A percentile compares a stretch with the other conserved stretches of the same genome.
Evolutionary conservation across 169 alveolate species (phyloP).

Genomic region (Eimeria acervulina): DNA sequence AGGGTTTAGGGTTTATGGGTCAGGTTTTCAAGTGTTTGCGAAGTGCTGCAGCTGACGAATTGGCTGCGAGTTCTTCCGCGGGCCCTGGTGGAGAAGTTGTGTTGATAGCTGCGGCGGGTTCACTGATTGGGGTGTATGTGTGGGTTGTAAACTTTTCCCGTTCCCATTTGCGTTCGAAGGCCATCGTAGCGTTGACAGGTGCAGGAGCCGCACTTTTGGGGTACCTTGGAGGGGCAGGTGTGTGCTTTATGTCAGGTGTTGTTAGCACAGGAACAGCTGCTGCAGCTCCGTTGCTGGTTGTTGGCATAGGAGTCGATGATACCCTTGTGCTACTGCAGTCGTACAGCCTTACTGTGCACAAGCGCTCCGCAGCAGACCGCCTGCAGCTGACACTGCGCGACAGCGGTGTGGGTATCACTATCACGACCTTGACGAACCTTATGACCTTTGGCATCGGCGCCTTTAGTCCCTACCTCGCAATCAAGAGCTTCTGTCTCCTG

Average conservation of each 20-base stretch:
- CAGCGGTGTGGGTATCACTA: slow-evolving; percentile 90
- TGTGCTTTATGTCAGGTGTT: slow-evolving; percentile 89
- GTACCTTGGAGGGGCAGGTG: slow-evolving; percentile 90
- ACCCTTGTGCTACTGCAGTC: slow-evolving; percentile 90
- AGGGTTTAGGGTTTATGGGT: background rate
- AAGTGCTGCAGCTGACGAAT: slow-evolving; percentile 63
- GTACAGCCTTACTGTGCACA: slow-evolving; percentile 88
- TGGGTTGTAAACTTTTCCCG: slow-evolving; percentile 76
- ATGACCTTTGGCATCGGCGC: slow-evolving; percentile 91
- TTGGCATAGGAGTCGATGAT: slow-evolving; percentile 92
- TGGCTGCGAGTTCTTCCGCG: slow-evolving; percentile 77
- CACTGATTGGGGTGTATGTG: slow-evolving; percentile 68
- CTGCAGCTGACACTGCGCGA: slow-evolving; percentile 89
- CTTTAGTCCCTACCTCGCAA: slow-evolving; percentile 90
- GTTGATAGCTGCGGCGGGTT: slow-evolving; percentile 64
- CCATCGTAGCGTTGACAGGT: slow-evolving; percentile 85
- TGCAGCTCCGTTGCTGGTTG: slow-evolving; percentile 91
- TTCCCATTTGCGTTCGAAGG: slow-evolving; percentile 76
- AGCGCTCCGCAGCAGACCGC: slow-evolving; percentile 88
- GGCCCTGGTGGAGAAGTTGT: slow-evolving; percentile 70
- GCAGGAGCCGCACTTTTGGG: slow-evolving; percentile 91
- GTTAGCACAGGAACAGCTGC: slow-evolving; percentile 90
- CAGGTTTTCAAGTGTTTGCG: background rate
- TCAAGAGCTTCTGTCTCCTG: slow-evolving; percentile 89
- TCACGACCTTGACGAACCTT: slow-evolving; percentile 91